phyloP scores from a whole-genome alignment of 169 alveolate genomes.

The Plasmodium knowlesi region DNA sequence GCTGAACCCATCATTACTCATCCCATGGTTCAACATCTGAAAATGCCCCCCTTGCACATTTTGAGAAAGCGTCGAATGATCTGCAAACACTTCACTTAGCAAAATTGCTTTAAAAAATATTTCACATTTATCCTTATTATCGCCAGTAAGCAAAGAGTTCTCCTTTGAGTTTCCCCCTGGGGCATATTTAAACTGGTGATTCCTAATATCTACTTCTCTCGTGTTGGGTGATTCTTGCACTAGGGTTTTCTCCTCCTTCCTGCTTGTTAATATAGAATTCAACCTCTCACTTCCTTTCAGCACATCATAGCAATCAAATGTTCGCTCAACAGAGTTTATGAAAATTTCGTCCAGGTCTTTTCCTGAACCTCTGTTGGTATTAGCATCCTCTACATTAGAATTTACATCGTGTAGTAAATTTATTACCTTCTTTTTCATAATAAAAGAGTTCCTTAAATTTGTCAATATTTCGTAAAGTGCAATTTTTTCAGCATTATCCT shows the following conservation, averaged over 20 bases:
- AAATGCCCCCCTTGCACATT: neutral
- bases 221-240: neutral
- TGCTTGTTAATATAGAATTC: conserved; percentile 16
- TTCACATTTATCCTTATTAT: conserved; percentile 10
- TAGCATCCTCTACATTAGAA: neutral
- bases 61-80: neutral
- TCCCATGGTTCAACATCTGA: neutral
- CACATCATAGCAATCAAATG: conserved; percentile 35
- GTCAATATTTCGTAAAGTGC: conserved; percentile 30
- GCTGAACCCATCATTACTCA: neutral
- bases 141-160: neutral
- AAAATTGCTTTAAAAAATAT: conserved; percentile 20
- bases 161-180: neutral
- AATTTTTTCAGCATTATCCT: neutral
- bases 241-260: neutral
- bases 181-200: neutral
- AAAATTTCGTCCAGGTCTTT: conserved; percentile 22
- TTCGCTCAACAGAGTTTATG: conserved; percentile 7
- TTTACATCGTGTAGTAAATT: neutral
- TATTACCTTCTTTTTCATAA: conserved; percentile 23
- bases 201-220: conserved; percentile 12
- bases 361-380: neutral
- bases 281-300: neutral
- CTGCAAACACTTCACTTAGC: conserved; percentile 15
- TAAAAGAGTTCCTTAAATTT: conserved; percentile 43